phyloP scores from a whole-genome alignment of 306 rosid species.

The Acacia confusa region DNA sequence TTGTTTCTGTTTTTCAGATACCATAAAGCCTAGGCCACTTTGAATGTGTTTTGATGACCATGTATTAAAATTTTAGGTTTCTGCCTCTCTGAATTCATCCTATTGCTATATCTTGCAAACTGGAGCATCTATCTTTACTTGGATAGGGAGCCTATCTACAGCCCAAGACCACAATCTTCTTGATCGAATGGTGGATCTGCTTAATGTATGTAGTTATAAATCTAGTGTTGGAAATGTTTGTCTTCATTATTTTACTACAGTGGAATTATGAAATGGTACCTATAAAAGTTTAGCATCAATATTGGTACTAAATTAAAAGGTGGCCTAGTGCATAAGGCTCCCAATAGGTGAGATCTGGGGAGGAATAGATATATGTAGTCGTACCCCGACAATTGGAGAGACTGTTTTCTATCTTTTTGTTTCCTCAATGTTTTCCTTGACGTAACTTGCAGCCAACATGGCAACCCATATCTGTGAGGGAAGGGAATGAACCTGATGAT shows the following conservation, averaged over 20 bases:
- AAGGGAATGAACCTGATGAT: constrained; percentile 83
- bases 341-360: too few relatives aligned
- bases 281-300: constrained; percentile 1
- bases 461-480: constrained; percentile 85
- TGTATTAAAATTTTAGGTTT: constrained; percentile 52
- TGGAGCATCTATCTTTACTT: constrained; percentile 62
- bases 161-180: constrained; percentile 86
- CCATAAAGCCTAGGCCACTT: not conserved
- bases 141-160: constrained; percentile 87
- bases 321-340: too few relatives aligned
- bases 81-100: constrained; percentile 85
- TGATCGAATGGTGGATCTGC: constrained; percentile 74
- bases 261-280: constrained; percentile 17
- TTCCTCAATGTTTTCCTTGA: constrained; percentile 23
- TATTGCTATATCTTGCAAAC: constrained; percentile 84
- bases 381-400: too few relatives aligned
- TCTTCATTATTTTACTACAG: not conserved
- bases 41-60: constrained; percentile 24
- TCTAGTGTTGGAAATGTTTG: not conserved
- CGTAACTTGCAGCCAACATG: constrained; percentile 64
- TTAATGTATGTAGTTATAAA: constrained; percentile 59
- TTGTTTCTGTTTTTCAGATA: not conserved
- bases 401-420: not conserved
- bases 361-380: too few relatives aligned
- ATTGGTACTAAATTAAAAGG: not conserved